These are phyloP conservation scores for Podospora comata DNA, from an alignment of 495 filamentous ascomycete species.

Conservation along the genomic window DNA sequence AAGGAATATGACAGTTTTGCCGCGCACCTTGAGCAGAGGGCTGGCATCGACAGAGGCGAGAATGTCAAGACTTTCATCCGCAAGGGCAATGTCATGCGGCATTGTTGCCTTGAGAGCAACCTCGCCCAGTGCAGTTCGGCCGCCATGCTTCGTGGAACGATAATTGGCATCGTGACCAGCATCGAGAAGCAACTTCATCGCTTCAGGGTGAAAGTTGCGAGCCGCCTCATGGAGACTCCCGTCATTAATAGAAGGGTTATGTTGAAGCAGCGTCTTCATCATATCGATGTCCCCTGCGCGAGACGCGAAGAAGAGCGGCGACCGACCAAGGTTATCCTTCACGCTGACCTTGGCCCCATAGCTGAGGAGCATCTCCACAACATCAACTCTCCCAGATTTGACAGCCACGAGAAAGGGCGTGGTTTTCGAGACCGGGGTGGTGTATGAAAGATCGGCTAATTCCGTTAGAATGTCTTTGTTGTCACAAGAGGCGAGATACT, in stretches of 20 bases:
- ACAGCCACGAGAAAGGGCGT: constrained; percentile 42
- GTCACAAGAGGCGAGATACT: constrained; percentile 5
- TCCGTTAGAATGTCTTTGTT: constrained; percentile 14
- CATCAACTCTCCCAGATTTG: constrained; percentile 34
- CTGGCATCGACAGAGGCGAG: constrained; percentile 38
- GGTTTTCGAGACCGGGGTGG: constrained; percentile 34
- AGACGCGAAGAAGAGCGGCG: constrained; percentile 41
- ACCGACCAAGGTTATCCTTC: constrained; percentile 39
- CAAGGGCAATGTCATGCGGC: constrained; percentile 30
- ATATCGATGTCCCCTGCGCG: constrained; percentile 23
- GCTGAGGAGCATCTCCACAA: constrained; percentile 36
- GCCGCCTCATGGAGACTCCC: constrained; percentile 46
- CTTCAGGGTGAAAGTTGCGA: constrained; percentile 36
- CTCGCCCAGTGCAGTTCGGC: constrained; percentile 43
- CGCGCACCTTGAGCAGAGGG: constrained; percentile 35
- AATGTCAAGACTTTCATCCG: constrained; percentile 37
- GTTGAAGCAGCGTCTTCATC: constrained; percentile 22
- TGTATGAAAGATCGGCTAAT: constrained; percentile 39
- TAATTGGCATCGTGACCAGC: constrained; percentile 44
- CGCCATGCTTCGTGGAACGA: constrained; percentile 39
- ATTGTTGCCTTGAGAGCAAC: constrained; percentile 37
- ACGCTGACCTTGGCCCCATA: constrained; percentile 39
- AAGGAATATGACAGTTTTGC: constrained; percentile 42
- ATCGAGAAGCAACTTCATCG: constrained; percentile 39
- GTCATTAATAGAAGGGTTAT: constrained; percentile 33